phyloP scores from a whole-genome alignment of 1,284 basidiomycete genomes.

The Neonothopanus nambi region DNA sequence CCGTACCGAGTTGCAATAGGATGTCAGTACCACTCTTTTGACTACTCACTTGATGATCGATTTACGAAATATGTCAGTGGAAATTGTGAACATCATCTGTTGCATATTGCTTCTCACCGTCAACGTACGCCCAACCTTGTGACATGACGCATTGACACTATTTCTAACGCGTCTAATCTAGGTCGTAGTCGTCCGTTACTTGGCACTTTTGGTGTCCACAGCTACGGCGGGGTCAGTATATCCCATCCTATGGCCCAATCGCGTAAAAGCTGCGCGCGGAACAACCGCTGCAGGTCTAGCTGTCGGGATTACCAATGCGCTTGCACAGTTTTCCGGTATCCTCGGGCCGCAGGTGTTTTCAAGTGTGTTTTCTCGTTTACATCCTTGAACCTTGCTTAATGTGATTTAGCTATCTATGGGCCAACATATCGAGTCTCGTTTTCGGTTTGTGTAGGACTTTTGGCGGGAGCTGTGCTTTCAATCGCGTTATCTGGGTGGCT shows the following conservation, averaged over 20 bases:
- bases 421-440: slow-evolving; percentile 16
- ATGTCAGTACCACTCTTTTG: slow-evolving; percentile 3
- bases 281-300: slow-evolving; percentile 21
- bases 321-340: slow-evolving; percentile 14
- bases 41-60: not conserved
- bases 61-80: not conserved
- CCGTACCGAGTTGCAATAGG: slow-evolving; percentile 16
- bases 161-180: not conserved
- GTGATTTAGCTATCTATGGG: slow-evolving; percentile 10
- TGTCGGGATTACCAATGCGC: slow-evolving; percentile 18
- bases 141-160: slow-evolving; percentile 13
- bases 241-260: slow-evolving; percentile 17
- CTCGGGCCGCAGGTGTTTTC: slow-evolving; percentile 15
- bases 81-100: slow-evolving; percentile 2
- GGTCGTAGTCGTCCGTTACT: slow-evolving; percentile 10
- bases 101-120: not conserved
- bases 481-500: slow-evolving; percentile 9
- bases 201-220: slow-evolving; percentile 17
- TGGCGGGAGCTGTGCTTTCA: slow-evolving; percentile 10
- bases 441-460: slow-evolving; percentile 10
- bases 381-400: not conserved
- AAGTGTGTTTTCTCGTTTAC: slow-evolving; percentile 1
- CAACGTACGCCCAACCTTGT: not conserved
- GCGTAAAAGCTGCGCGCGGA: slow-evolving; percentile 20
- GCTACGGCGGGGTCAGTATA: slow-evolving; percentile 14